Percentiles rank a stretch among this genome's conserved stretches.
Evolutionary conservation across 2,329 filamentous ascomycete species (phyloP).

Genomic region (Aspergillus sp.): DNA sequence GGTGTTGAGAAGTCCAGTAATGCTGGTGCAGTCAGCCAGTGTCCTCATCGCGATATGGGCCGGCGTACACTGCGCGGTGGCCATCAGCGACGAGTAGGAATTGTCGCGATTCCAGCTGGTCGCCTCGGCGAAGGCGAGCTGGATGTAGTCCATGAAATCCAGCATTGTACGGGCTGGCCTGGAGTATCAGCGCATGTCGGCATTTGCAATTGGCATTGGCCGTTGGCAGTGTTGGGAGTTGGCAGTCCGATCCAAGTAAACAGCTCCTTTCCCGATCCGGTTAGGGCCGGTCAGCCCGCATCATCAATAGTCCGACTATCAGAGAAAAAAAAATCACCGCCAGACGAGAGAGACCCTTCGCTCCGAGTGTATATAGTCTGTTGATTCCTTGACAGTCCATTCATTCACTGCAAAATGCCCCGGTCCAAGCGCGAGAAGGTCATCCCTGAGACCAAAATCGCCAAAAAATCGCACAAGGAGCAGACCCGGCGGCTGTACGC

Average conservation of each 20-base stretch:
- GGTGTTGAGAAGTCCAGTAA: constrained; percentile 85
- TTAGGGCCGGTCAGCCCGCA: constrained; percentile 20
- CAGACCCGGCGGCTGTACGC: constrained; percentile 76
- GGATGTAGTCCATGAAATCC: constrained; percentile 96
- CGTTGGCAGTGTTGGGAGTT: no score
- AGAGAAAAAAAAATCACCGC: constrained; percentile 27
- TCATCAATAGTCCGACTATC: constrained; percentile 29
- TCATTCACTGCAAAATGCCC: constrained; percentile 56
- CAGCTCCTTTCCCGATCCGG: constrained; percentile 25
- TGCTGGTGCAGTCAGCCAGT: constrained; percentile 40
- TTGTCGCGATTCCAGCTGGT: constrained; percentile 88
- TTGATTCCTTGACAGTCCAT: not conserved
- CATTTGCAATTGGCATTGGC: no score
- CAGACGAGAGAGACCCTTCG: not conserved
- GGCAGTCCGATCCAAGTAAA: constrained; percentile 4
- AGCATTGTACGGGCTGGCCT: constrained; percentile 53
- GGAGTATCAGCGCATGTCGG: no score
- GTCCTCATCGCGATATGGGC: no score
- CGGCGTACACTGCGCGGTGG: constrained; percentile 63
- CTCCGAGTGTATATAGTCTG: constrained; percentile 7
- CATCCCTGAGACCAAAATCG: constrained; percentile 80
- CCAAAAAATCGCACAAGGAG: constrained; percentile 88
- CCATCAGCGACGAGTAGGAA: constrained; percentile 78
- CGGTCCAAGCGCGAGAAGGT: constrained; percentile 89
- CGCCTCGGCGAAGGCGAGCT: constrained; percentile 76